Evolutionary conservation across 2,329 filamentous ascomycete genomes (phyloP).

Genomic region (Aspergillus caelatus): DNA sequence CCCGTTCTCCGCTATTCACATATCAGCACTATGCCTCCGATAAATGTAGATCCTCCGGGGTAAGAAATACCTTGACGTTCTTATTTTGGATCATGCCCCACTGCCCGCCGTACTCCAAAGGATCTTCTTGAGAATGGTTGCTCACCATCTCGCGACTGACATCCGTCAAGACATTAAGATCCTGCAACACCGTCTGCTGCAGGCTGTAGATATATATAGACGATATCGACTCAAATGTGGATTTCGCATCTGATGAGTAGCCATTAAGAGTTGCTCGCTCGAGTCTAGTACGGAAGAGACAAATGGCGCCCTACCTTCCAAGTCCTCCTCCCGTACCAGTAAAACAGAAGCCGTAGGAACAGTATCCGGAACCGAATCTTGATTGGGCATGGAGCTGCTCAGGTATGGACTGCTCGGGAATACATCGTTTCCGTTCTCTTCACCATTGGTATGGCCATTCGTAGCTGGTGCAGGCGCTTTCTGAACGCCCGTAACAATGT

Average conservation of each 20-base stretch:
- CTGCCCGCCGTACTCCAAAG: conserved; percentile 59
- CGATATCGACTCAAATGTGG: conserved; percentile 70
- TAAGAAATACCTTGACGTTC: conserved; percentile 57
- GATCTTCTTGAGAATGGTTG: conserved; percentile 61
- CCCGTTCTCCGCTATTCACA: conserved; percentile 51
- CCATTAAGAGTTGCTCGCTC: not conserved
- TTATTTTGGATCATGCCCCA: conserved; percentile 78
- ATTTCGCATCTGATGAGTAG: conserved; percentile 60
- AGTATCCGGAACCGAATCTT: conserved; percentile 52
- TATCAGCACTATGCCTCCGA: not conserved
- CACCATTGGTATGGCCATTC: conserved; percentile 54
- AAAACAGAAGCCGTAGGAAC: conserved; percentile 63
- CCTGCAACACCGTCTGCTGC: conserved; percentile 69
- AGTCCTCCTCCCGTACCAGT: conserved; percentile 71
- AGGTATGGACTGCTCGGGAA: conserved; percentile 70
- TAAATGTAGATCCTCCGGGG: not conserved
- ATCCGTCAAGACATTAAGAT: conserved; percentile 72
- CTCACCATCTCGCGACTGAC: conserved; percentile 65
- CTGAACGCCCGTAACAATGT: conserved; percentile 76
- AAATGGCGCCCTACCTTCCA: conserved; percentile 59
- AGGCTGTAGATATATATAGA: conserved; percentile 89
- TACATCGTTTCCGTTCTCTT: conserved; percentile 59
- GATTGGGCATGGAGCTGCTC: conserved; percentile 65
- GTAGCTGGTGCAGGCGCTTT: conserved; percentile 38
- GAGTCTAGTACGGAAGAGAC: not conserved